Evolutionary conservation across 1,139 yeast species (phyloP), one percentile per base, ranked within the genome.

Genomic region (Lodderomyces parapsilosis): DNA sequence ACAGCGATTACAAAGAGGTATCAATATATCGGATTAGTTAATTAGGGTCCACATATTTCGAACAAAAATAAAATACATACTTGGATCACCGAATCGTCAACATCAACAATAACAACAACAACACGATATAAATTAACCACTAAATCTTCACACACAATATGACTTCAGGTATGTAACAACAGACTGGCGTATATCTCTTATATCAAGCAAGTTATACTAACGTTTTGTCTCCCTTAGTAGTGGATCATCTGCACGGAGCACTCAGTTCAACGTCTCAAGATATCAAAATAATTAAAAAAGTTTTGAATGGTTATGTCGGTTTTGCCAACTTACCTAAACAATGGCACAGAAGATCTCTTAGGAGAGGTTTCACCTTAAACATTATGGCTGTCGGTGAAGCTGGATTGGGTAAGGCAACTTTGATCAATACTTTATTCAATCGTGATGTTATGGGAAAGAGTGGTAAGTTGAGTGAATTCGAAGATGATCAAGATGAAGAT

Each of bases 321-420:
- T 93, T 94, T 68, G 96, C 98, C 55, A 94, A 91, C 67, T 77
- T 94, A 59, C 99, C 99, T 47, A 93, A 91, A 64, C 99, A 94
- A 73, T 93, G 98, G 97, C 98, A 93, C 69, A 82, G 96, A 68
- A 90, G 88, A 66, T 85, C 96, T 5, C 83, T 91, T 52, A 85
- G 93, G 67, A 81, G 93, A 63, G 99, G 99, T n/a, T 94, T 93
- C 76, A 79, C 75, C 57, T 80, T 94, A 64, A 94, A 93, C 62
- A 63, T 93, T 50, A 80, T 93, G 81, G 90, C 89, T 45, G 96
- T 87, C 48, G 96, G 96, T 52, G 96, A 89, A 68, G 75, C 85
- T 50, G 98, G 99, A 3, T 76, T 93, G 51, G 99, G 99, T 55
- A 94, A 94, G 68, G 76, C 96, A 31, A 94, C 99, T 22, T 76